Evolutionary conservation across 352 stramenopile species (phyloP), one percentile per base, ranked within the genome.

Genomic region (Elongisporangium senticosum): DNA sequence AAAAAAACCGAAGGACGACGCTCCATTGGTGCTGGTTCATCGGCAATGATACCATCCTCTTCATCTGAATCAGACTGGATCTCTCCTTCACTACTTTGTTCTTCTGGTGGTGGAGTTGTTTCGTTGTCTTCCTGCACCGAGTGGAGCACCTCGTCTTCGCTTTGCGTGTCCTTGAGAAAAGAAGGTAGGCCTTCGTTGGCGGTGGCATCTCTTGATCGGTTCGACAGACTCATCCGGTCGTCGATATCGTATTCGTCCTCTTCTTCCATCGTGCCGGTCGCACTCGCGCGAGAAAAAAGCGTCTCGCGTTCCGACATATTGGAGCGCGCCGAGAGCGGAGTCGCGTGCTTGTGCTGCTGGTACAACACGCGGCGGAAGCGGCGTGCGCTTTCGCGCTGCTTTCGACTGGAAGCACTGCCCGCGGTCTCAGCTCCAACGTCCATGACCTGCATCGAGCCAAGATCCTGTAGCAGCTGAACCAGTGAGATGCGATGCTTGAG

Each of bases 401-500:
- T 61, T 33, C 50, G 19, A n/a, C 53, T 50, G 7, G 47, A 24
- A 1, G 26, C 53, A 10, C 33, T 57, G n/a, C 51, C 56, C 10
- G 58, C 61, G 14, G 79, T 70, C 39, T 53, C 33, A 17, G 33
- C 33, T 17, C 33, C 33, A 43, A 43, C 63, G 47, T 83, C 72
- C 8, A 78, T 72, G 14, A 83, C 62, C 37, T 71, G 81, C 43
- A 83, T 53, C 74, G 75, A 75, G 48, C 77, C 73, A 7, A 90
- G 61, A 48, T 90, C 82, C 24, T 86, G 77, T 11, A 92, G 55
- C n/a, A 90, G 47, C 62, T 87, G 68, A 2, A 72, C 70, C 6
- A 92, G 59, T 50, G 68, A 79, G 7, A 92, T 61, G 37, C 82
- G 74, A 48, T 90, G 82, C 23, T 82, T 86, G 22, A 92, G 19